Evolutionary conservation across 257 asterid genomes (phyloP), one percentile per base, ranked within the genome.

Genomic region (Petrea volubilis): DNA sequence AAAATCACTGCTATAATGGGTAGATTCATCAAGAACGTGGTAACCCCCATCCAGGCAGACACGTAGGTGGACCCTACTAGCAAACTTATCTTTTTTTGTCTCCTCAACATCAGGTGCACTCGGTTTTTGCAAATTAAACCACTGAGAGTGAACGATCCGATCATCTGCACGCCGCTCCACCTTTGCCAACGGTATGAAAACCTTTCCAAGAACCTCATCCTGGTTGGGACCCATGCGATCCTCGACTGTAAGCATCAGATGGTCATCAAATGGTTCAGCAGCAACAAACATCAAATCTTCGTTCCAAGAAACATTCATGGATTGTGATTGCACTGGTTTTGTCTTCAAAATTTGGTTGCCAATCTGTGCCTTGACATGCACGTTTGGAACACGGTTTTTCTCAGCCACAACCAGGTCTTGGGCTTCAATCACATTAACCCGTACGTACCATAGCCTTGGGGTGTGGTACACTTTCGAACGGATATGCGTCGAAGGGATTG

Each of bases 181-280:
- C n/a, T 73, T 49, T 38, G 81, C 60, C 69, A 93, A 70, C 36
- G 97, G 97, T 70, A 93, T 83, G 59, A 71, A 69, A 44, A 80
- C 83, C 81, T 34, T 76, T 15, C 98, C 98, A 56, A 89, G 83
- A 72, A 43, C 74, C 81, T 90, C 96, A 29, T 86, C 94, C 66
- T 83, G 87, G 73, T 82, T 87, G 6, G 92, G 90, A 52, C 84
- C 96, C 49, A 81, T 68, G 17, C 84, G 94, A 64, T 89, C 97
- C 72, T 93, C 98, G 17, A 91, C 91, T n/a, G 91, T 53, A 27
- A 93, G 79, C 6, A 82, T 52, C 52, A 93, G 77, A 74, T 83
- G 88, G 69, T 91, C 97, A 29, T 93, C 98, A 12, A 93, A 91
- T 9, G 98, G 98, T 29, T 93, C 98, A 50, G 98, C 92, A 60